Base-by-base conservation (phyloP, 108 stramenopile genomes). In the Fragilaria radians region DNA sequence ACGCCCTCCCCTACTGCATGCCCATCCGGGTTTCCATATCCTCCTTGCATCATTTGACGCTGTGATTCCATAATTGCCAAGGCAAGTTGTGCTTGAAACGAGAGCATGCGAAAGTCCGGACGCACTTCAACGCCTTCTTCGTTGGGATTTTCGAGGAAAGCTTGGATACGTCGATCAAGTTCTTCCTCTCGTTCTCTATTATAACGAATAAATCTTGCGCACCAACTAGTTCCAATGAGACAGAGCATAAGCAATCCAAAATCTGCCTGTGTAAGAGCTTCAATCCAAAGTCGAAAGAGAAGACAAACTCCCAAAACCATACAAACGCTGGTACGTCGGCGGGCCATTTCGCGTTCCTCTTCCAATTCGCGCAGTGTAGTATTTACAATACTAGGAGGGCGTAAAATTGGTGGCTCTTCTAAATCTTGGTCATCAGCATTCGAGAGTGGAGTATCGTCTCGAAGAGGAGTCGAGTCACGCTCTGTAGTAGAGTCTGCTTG, bases 41-140 rank as follows among this genome's bases (percentile, higher is more conserved):
- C 91, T 48, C 91, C 91, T 62, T 88, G 76, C 72, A 89, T 82
- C 84, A 86, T 76, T 70, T 89, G 83, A 9, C 88, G 74, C 45
- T 89, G 86, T 14, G 82, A 84, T 53, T 93, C 83, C 65, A 93
- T 76, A 54, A 93, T 93, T 42, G 91, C 91, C 61, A 93, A 47
- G n/a, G 91, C 91, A 62, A 93, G 65, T 70, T 93, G 91, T 1
- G 88, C 86, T 57, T 93, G 91, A 65, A 93, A 93, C n/a, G 73
- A 75, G 69, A 93, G 61, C 28, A 82, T 46, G 28, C 79, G 74
- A 47, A 92, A 71, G 36, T 86, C 80, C 17, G 66, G 72, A 42
- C 78, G 72, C 1, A 1, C 26, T 3, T 52, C 11, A 34, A 48
- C 59, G 22, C 34, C 28, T 5, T 55, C 54, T 24, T 52, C 57